phyloP scores from a whole-genome alignment of 2,329 filamentous ascomycete genomes.

The Apiospora aurea region DNA sequence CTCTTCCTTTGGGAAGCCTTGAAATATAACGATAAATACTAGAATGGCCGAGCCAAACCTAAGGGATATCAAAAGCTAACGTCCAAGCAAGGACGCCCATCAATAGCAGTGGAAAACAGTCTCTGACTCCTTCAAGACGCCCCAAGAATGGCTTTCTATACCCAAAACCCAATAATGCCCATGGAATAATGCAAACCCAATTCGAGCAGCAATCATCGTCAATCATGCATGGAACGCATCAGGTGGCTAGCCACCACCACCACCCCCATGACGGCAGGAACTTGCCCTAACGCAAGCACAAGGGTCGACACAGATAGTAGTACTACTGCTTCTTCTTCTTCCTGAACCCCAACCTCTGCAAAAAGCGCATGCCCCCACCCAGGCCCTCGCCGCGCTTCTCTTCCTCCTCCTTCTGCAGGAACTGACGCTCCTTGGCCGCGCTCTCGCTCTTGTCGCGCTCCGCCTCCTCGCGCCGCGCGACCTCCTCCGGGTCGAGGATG shows the following conservation, averaged over 20 bases:
- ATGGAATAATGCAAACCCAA: slow-evolving; percentile 2
- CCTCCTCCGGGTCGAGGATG: slow-evolving; percentile 14
- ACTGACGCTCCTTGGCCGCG: slow-evolving; percentile 21
- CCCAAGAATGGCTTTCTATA: not conserved
- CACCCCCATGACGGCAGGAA: not conserved
- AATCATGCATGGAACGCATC: not conserved
- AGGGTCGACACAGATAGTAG: not conserved
- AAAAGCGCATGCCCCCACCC: not conserved
- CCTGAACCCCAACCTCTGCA: slow-evolving; percentile 14
- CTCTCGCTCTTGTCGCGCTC: slow-evolving; percentile 18
- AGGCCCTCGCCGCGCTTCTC: not conserved
- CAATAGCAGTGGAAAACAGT: not conserved
- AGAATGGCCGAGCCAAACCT: not conserved
- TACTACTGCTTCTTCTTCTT: slow-evolving; percentile 8
- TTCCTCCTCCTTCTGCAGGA: slow-evolving; percentile 11
- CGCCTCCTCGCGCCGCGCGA: slow-evolving; percentile 21
- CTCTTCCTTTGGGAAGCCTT: not conserved
- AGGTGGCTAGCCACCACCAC: not conserved
- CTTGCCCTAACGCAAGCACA: not conserved
- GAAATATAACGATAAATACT: not conserved
- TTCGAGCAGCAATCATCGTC: not conserved
- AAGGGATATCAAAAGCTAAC: slow-evolving; percentile 13
- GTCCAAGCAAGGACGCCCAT: not conserved
- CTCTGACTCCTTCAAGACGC: not conserved
- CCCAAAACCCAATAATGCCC: not conserved